Base-by-base conservation (phyloP, 768 basidiomycete genomes). In the Lentinula aciculospora region DNA sequence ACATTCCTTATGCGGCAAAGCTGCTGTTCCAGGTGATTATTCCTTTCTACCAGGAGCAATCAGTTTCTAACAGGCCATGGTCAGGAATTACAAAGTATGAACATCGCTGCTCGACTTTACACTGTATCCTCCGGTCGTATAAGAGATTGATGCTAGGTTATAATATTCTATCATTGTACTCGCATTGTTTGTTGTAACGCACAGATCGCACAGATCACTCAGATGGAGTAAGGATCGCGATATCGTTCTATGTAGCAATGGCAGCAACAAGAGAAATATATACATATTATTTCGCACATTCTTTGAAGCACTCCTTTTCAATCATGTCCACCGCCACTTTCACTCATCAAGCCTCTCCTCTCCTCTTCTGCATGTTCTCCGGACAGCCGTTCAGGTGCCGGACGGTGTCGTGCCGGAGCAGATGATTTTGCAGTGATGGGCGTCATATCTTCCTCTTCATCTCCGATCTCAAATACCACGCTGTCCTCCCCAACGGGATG, bases 1-100 rank as follows among this genome's bases (percentile, higher is more conserved):
- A 92, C 65, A 92, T 96, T 69, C 95, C 97, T 27, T 99, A 99
- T 68, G 96, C 97, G 10, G 96, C 96, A 19, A 97, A 98, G 71
- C 73, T 97, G 56, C 80, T 98, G 45, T 94, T 97, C 88, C 95
- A 97, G 84, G 93, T 86, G 65, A 42, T 78, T 69, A 44, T 13
- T 19, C 8, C 58, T 54, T 1, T 9, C 44, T 48, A 29, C 23
- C 4, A 5, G 49, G 51, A 19, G 42, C 29, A 37, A 19, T 36
- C 28, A 28, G 4, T 53, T 42, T 40, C 25, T 60, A 25, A 39
- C 39, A 39, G 48, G n/a, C 45, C 34, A 55, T 50, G 61, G 54
- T 29, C 65, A 92, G 88, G 93, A 97, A 79, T 72, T 96, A 68
- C 92, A 95, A 79, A 91, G 91, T 61, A 95, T 95, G 94, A 94